These are phyloP conservation scores for Hypericum androsaemum DNA, from an alignment of 345 rosid genomes.

Conservation along the genomic window DNA sequence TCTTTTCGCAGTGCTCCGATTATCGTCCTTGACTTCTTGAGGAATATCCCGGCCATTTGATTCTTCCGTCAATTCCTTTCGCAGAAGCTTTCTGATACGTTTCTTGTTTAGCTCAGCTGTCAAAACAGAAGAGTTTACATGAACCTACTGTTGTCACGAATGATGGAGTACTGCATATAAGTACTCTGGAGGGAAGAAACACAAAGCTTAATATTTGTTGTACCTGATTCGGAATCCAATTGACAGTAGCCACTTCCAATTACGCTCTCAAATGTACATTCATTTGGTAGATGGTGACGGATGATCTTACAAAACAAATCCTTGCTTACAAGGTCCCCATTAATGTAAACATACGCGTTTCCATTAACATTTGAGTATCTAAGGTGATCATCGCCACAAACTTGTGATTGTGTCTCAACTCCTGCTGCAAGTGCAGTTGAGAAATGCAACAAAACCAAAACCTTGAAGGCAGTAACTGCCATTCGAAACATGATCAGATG, in stretches of 20 bases:
- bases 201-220: conserved; percentile 9
- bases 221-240: conserved; percentile 39
- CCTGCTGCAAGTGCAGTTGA: conserved; percentile 29
- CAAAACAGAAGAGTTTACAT: conserved; percentile 12
- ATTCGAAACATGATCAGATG: conserved; percentile 17
- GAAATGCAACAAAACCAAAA: conserved; percentile 34
- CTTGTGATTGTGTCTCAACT: conserved; percentile 30
- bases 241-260: conserved; percentile 26
- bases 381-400: conserved; percentile 46
- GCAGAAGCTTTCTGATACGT: conserved; percentile 47
- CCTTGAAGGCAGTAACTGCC: conserved; percentile 24
- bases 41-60: conserved; percentile 4
- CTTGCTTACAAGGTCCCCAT: conserved; percentile 46
- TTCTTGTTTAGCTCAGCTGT: conserved; percentile 23
- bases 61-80: conserved; percentile 23
- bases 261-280: conserved; percentile 34
- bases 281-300: conserved; percentile 32
- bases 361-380: conserved; percentile 33
- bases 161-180: background rate
- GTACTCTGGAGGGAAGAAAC: conserved; percentile 5
- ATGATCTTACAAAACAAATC: conserved; percentile 46
- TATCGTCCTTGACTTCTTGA: conserved; percentile 11
- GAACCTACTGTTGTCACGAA: background rate
- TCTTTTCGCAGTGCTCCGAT: conserved; percentile 12
- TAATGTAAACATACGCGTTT: conserved; percentile 36